Base-by-base conservation (phyloP, 129 eudicot species). In the Glebionis coronaria region DNA sequence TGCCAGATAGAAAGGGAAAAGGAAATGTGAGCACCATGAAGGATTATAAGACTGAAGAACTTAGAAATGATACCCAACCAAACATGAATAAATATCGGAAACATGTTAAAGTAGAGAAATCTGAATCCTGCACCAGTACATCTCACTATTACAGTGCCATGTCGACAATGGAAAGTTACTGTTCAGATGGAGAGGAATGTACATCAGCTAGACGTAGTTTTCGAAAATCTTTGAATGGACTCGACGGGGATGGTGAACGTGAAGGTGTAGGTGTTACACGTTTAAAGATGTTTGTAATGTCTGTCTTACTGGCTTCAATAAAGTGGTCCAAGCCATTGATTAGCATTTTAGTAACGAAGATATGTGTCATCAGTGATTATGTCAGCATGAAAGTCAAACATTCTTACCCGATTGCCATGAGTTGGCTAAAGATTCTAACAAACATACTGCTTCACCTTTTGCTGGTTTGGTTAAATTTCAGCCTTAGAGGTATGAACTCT, bases 381-480 rank as follows among this genome's bases (percentile, higher is more conserved):
- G 79, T 84, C 28, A 73, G 69, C 52, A 56, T 47, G 81, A 89
- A 81, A 81, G 50, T 89, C 74, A 74, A 80, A 71, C 74, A 52
- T 51, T 86, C 80, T 63, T 83, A 89, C 77, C 99, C 99, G 4
- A 76, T 94, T 73, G 71, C 84, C 47, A 68, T 84, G 71, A 82
- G 77, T 38, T 86, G 99, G 97, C 75, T 80, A 31, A 47, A 69
- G 66, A 83, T 86, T 81, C 42, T 89, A 42, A 82, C 68, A 20
- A 94, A 76, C 76, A 81, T 89, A 58, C 18, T 89, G 82, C 86
- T 94, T 71, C 80, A 89, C 38, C 70, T 94, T 56, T 65, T 73
- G 13, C 72, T 89, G 95, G 80, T 89, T 31, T 94, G 99, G 99
- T 80, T 94, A 79, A 95, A 86, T 66, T 94, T 90, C 75, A 58